Percentiles rank a stretch among this genome's conserved stretches.
These are phyloP conservation scores for Dendrobium huoshanense DNA, from an alignment of 106 monocot genomes.

Conservation along the genomic window DNA sequence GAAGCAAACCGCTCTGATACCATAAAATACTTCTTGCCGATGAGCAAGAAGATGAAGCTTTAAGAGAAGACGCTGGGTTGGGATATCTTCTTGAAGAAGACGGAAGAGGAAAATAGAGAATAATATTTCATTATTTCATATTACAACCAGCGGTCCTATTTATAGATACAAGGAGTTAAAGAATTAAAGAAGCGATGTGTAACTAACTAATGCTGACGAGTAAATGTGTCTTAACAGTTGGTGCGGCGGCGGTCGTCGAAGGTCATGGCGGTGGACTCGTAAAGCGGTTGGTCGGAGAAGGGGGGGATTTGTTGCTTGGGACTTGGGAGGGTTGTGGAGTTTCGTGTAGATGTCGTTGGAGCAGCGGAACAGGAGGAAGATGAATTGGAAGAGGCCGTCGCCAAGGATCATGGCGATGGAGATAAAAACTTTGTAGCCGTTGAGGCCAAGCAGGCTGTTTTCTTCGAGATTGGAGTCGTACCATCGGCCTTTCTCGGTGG, in stretches of 20 bases:
- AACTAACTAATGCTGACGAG: no score
- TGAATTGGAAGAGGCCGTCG: conserved; percentile 13
- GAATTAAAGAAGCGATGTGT: no score
- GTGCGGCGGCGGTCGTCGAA: conserved; percentile 59
- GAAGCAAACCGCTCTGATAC: no score
- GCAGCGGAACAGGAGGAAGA: background rate
- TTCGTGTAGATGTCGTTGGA: conserved; percentile 2
- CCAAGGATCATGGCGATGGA: conserved; percentile 15
- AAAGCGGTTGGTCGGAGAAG: background rate
- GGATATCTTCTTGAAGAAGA: no score
- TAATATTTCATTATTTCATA: no score
- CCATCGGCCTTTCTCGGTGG: conserved; percentile 27
- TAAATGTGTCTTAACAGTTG: no score
- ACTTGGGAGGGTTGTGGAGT: background rate
- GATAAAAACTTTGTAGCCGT: conserved; percentile 32
- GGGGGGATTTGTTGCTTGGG: background rate
- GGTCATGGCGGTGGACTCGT: background rate
- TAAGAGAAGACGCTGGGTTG: no score
- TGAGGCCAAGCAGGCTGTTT: conserved; percentile 20
- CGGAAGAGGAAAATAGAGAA: no score
- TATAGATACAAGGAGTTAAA: no score
- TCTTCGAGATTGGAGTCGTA: conserved; percentile 11
- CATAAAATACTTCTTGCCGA: no score
- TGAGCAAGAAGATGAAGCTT: no score
- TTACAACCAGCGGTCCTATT: no score